Conservation (phyloP, 805 yeast species). For the Scheffersomyces spartinae region DNA sequence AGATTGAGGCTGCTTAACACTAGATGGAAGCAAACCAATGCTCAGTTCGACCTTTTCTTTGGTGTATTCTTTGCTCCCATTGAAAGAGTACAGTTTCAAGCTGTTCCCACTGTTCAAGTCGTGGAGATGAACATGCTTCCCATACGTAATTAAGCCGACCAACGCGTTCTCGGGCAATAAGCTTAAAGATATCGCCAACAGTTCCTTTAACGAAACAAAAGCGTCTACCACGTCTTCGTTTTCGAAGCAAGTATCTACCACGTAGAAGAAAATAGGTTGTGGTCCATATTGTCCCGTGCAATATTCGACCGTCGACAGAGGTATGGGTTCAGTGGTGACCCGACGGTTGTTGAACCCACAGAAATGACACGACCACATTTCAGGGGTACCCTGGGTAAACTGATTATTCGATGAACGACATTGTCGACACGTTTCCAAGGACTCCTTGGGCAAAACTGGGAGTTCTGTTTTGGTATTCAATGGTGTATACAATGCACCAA, state of each 20-base stretch:
- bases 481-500: constrained; percentile 51
- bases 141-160: constrained; percentile 48
- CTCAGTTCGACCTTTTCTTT: constrained; percentile 33
- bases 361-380: constrained; percentile 45
- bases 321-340: constrained; percentile 16
- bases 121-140: constrained; percentile 48
- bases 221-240: constrained; percentile 35
- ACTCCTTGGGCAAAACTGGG: constrained; percentile 24
- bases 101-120: constrained; percentile 31
- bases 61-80: constrained; percentile 43
- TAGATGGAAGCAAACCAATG: constrained; percentile 25
- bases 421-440: constrained; percentile 36
- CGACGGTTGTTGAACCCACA: constrained; percentile 38
- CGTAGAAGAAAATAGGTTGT: constrained; percentile 39
- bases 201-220: constrained; percentile 35
- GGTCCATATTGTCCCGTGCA: constrained; percentile 43
- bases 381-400: constrained; percentile 24
- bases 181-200: constrained; percentile 30
- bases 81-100: constrained; percentile 33
- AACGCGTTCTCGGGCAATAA: constrained; percentile 44
- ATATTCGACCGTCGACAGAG: constrained; percentile 23
- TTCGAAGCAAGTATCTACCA: constrained; percentile 46
- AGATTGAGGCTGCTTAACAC: constrained; percentile 7
- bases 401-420: constrained; percentile 49
- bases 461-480: constrained; percentile 34